Base-by-base conservation (phyloP, 2,329 filamentous ascomycete species). In the Lachnellula arida region DNA sequence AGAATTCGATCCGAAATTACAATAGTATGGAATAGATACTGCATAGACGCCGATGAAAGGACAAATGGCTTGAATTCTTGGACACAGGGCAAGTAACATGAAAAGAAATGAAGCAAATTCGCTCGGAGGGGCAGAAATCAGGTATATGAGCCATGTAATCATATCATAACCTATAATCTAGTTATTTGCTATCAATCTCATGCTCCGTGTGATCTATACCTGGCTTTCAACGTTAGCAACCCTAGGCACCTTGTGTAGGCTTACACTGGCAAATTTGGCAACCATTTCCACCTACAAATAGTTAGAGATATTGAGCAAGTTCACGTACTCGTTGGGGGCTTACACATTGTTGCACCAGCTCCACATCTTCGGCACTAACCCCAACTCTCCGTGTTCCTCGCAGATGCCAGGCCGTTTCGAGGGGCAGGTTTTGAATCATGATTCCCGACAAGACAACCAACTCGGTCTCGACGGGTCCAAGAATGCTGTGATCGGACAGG, bases 341-440 rank as follows among this genome's bases (percentile, higher is more conserved):
- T 58, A 69, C 68, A 57, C 68, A 70, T 63, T 67, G 63, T 51
- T 70, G 68, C 5, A 70, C 51, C n/a, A 66, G 57, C 66, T 75
- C 69, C 0, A 75, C 72, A 65, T 78, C 75, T 49, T 72, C 69
- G 57, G 49, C 47, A 34, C 60, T 65, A 0, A 80, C 74, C 0
- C 78, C 79, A 32, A 81, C 72, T 37, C 78, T 66, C 40, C 78
- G 66, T 0, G 72, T 75, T 1, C 78, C 79, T 32, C 78, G 68
- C 34, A 81, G 71, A 68, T 85, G 81, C 80, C 81, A 85, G 15
- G 73, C 75, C 1, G 80, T 79, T 65, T 81, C 77, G 1, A 71
- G 68, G 0, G 68, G 69, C 17, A 84, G 64, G 55, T 84, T 83
- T 64, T 84, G 81, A 5, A 78, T 79, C 77, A 83, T 80, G 54